Base-by-base conservation (phyloP, 169 alveolate species). In the Cryptosporidium ubiquitum region DNA sequence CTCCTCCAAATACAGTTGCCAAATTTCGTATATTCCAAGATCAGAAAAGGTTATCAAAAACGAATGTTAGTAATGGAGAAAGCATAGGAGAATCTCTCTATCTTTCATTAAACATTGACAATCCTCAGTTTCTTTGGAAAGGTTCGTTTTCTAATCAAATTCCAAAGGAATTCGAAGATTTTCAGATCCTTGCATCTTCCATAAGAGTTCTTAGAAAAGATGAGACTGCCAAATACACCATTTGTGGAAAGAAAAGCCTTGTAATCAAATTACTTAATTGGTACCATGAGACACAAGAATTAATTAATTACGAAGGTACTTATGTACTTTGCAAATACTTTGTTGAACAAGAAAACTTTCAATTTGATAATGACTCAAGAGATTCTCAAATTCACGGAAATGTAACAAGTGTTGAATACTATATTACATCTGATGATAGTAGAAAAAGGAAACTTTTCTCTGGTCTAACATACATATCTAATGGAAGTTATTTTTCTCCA, bases 1-100 rank as follows among this genome's bases (percentile, higher is more conserved):
- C 89, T 61, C 75, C 89, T 42, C 89, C 89, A 9, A 39, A 37
- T 39, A 42, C 69, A 3, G 89, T 79, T 57, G 89, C 89, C 2
- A 79, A 79, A 33, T 58, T 79, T 6, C 40, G 42, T n/a, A 10
- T 69, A n/a, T 16, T 69, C 10, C 66, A 69, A 18, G 42, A 39
- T 35, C 64, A 40, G 39, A 79, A 64, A 31, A 64, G n/a, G 47
- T 0, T 16, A 31, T 29, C 47, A 16, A 35, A 35, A 6, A 26
- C 29, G n/a, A 55, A 26, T 20, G 5, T 26, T 55, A 5, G n/a
- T 23, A n/a, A 55, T 55, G 12, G 16, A 7, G 44, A 66, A 66
- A 29, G 55, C n/a, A n/a, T n/a, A n/a, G 51, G 64, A 69, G 51
- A 73, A 31, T 55, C 66, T 23, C 5, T 23, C 12, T 73, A 39